A percentile compares a stretch with the other conserved stretches of the same genome.
phyloP scores from a whole-genome alignment of 2,329 filamentous ascomycete genomes.

The Dichotomopilus funicola region DNA sequence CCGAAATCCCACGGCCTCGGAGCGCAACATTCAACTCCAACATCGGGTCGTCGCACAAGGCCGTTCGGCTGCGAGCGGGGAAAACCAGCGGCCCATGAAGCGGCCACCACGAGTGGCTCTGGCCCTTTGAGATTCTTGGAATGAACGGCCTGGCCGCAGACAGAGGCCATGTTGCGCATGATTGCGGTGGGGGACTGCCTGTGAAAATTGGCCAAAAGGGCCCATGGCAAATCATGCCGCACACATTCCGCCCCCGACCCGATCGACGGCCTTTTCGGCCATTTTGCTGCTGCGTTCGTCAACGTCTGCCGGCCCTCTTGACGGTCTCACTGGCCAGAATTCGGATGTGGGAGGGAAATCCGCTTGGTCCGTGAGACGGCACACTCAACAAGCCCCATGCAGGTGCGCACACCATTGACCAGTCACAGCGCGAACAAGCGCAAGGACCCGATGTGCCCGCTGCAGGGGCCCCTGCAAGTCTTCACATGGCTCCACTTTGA shows the following conservation, averaged over 20 bases:
- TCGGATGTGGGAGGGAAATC: slow-evolving; percentile 6
- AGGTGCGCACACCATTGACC: slow-evolving; percentile 17
- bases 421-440: slow-evolving; percentile 3
- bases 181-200: no score
- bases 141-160: not conserved
- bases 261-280: not conserved
- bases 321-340: not conserved
- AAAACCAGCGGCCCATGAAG: not conserved
- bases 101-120: not conserved
- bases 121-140: slow-evolving; percentile 17
- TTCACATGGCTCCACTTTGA: slow-evolving; percentile 6
- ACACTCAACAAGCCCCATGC: slow-evolving; percentile 12
- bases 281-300: no score
- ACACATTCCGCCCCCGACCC: slow-evolving; percentile 4
- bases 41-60: not conserved
- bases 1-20: not conserved
- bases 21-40: not conserved
- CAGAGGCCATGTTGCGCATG: no score
- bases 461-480: slow-evolving; percentile 19
- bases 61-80: not conserved
- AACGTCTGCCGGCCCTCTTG: no score
- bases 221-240: slow-evolving; percentile 1
- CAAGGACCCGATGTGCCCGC: not conserved
- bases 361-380: slow-evolving; percentile 7
- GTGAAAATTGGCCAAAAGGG: not conserved